Evolutionary conservation across 2,329 filamentous ascomycete genomes (phyloP), one percentile per base, ranked within the genome.

Genomic region (Purpureocillium takamizusanense): DNA sequence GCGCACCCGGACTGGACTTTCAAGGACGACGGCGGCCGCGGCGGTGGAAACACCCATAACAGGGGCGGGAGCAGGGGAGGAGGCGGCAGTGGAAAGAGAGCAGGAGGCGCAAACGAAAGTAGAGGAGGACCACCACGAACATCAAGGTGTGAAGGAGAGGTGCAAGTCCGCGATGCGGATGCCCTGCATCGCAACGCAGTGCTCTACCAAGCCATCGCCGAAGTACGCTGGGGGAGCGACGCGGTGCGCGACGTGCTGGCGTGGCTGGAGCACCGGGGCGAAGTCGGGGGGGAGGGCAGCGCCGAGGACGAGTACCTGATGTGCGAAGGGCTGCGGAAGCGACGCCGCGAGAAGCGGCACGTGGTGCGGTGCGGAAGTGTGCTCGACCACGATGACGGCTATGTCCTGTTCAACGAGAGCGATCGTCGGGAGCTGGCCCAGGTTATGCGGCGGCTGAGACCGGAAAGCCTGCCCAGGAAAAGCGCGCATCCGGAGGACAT

Each of bases 1-100:
- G 33, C 34, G 2, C 23, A 38, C 14, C 41, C 41, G 1, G 35
- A 45, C 15, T 31, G 34, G 40, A 12, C 21, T 15, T 13, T 39
- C 15, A n/a, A n/a, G n/a, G 36, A 31, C n/a, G 23, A 39, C 14
- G 2, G 5, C 8, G 28, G 16, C 15, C 9, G 14, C 12, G 28
- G 14, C 13, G 23, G 13, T 7, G 27, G 23, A 3, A 10, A 33
- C 13, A 16, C 15, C 13, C 34, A 15, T 5, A 15, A 14, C 34
- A 16, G 16, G n/a, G 7, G 17, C n/a, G 32, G 21, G n/a, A n/a
- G n/a, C n/a, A n/a, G n/a, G n/a, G n/a, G n/a, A n/a, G n/a, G n/a
- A n/a, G n/a, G n/a, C n/a, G n/a, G n/a, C n/a, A n/a, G n/a, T n/a
- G n/a, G n/a, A n/a, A n/a, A n/a, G n/a, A n/a, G n/a, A n/a, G n/a